Evolutionary conservation across 768 basidiomycete species (phyloP), one percentile per base, ranked within the genome.

Genomic region (Hortiboletus campestris): DNA sequence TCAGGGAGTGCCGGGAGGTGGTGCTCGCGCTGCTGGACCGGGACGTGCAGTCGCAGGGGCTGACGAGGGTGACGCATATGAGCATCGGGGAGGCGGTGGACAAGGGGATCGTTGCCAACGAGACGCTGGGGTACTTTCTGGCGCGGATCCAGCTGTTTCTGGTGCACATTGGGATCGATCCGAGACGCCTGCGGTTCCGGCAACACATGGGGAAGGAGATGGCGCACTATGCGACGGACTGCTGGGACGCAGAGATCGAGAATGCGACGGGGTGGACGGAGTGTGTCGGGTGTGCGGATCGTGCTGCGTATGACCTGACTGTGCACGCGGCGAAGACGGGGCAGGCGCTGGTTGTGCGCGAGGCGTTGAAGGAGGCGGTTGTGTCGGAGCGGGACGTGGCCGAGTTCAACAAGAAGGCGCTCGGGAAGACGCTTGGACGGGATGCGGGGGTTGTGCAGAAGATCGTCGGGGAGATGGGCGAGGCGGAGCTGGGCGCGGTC

Each of bases 201-300:
- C 97, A 99, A 68, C 97, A 99, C 72, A 98, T 98, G 97, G 82
- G 75, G 36, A 99, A 98, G 75, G 97, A 98, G 78, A 98, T 98
- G 96, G 97, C 97, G 1, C 97, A 98, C 72, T 99, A 99, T 71
- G 96, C 97, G 51, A 84, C 94, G 38, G 96, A 98, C 75, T 99
- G 97, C 74, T 99, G 97, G 97, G 97, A 99, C 69, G 97, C 95
- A 41, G 97, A 99, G 77, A 98, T 98, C 61, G 82, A 94, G 59
- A 94, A 91, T 51, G 89, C 91, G 46, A 59, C 58, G 17, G 71
- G 88, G 43, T 99, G 97, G 97, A 96, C 93, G 50, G 97, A 99
- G 76, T 99, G 97, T 71, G 95, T 98, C 52, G 97, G 97, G 10
- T 99, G 97, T 75, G 97, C 97, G 35, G 97, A 99, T 74, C 89